Evolutionary conservation across 1,284 basidiomycete genomes (phyloP).

Genomic region (Bjerkandera adusta): DNA sequence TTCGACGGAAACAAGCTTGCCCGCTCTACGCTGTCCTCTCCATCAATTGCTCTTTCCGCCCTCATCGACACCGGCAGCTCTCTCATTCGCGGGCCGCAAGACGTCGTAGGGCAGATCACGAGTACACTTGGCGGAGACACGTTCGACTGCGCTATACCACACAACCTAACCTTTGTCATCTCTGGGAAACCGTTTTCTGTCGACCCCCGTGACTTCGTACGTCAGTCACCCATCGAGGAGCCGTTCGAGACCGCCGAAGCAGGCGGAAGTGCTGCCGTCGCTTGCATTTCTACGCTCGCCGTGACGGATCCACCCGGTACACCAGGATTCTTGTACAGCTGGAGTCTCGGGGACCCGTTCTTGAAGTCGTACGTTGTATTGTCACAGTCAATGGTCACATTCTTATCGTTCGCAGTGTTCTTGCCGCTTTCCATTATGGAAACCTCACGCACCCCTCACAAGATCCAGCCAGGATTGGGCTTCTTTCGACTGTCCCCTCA

Average conservation of each 20-base stretch:
- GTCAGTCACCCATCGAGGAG: conserved; percentile 34
- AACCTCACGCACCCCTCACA: conserved; percentile 58
- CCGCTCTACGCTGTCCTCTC: conserved; percentile 37
- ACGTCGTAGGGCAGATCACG: conserved; percentile 38
- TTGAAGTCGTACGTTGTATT: conserved; percentile 35
- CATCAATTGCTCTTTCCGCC: conserved; percentile 39
- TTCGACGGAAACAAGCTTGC: conserved; percentile 49
- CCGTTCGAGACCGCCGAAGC: too few relatives aligned
- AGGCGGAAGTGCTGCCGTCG: conserved; percentile 37
- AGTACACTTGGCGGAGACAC: conserved; percentile 24
- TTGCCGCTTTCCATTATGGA: conserved; percentile 58
- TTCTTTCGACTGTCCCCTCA: conserved; percentile 61
- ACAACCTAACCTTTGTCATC: conserved; percentile 58
- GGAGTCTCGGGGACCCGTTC: conserved; percentile 41
- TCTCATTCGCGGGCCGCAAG: conserved; percentile 36
- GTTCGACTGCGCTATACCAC: conserved; percentile 45
- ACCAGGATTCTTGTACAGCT: conserved; percentile 34
- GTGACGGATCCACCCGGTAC: conserved; percentile 49
- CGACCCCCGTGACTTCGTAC: conserved; percentile 62
- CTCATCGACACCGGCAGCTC: conserved; percentile 49
- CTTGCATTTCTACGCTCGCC: conserved; percentile 39
- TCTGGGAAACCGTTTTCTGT: conserved; percentile 62
- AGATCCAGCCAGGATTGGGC: conserved; percentile 63
- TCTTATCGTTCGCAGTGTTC: conserved; percentile 27
- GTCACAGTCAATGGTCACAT: neutral